phyloP scores from a whole-genome alignment of 2,329 filamentous ascomycete species.

The Aspergillaceae sp. region DNA sequence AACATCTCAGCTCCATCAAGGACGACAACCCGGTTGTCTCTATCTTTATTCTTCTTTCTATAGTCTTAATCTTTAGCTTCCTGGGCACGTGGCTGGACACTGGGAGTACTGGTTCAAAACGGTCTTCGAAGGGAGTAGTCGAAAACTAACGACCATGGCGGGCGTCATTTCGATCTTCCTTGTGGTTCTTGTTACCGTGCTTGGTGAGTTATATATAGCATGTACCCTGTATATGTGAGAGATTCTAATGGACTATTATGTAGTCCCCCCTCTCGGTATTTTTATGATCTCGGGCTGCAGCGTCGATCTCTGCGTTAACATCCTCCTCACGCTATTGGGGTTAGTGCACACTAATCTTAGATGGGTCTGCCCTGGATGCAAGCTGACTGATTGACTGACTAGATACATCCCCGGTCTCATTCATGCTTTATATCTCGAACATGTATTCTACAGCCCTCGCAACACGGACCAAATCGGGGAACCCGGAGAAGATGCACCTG shows the following conservation, averaged over 20 bases:
- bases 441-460: slow-evolving; percentile 68
- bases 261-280: slow-evolving; percentile 60
- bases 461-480: slow-evolving; percentile 15
- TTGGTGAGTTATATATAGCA: slow-evolving; percentile 27
- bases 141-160: slow-evolving; percentile 18
- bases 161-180: slow-evolving; percentile 31
- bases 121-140: slow-evolving; percentile 2
- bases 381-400: background rate
- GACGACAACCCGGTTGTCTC: slow-evolving; percentile 20
- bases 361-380: too few relatives aligned
- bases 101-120: slow-evolving; percentile 6
- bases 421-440: slow-evolving; percentile 73
- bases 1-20: slow-evolving; percentile 14
- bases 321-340: slow-evolving; percentile 58
- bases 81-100: slow-evolving; percentile 13
- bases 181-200: slow-evolving; percentile 39
- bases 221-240: too few relatives aligned
- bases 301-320: slow-evolving; percentile 57
- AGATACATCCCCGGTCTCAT: slow-evolving; percentile 71
- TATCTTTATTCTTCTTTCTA: slow-evolving; percentile 20
- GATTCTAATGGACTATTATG: slow-evolving; percentile 5
- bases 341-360: slow-evolving; percentile 22
- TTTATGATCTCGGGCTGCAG: slow-evolving; percentile 58
- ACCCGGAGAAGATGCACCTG: slow-evolving; percentile 19
- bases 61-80: slow-evolving; percentile 18